Base-by-base conservation (phyloP, 1,284 basidiomycete species). In the Volvariella surrecta region DNA sequence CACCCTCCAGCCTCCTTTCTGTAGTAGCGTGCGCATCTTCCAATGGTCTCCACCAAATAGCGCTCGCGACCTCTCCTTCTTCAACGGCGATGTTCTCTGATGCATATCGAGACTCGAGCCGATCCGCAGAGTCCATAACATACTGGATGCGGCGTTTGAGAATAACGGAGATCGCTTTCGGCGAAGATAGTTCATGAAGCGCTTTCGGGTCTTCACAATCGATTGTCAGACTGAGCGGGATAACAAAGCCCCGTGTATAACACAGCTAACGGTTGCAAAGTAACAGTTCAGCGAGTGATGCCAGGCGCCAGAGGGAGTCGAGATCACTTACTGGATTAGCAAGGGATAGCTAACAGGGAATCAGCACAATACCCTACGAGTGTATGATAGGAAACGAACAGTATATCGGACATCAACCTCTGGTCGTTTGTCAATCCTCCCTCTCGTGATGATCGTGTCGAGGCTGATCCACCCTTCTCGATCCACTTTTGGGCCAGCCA, bases 281-380 rank as follows among this genome's bases (percentile, higher is more conserved):
- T 6, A 35, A 6, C 13, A 15, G 18, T 19, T 7, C 18, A 15
- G 15, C 9, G 9, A 31, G 15, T 15, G 9, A 15, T 16, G 13
- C 13, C n/a, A 28, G n/a, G n/a, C n/a, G n/a, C 30, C 9, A 31
- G 9, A 19, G 11, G 11, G 18, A 19, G 34, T 35, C 18, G 15
- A 6, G 24, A 28, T 28, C 6, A 28, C 34, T 15, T 19, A 35
- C 34, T 35, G 34, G 34, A 6, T 35, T 6, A 15, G 34, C 34
- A 15, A 35, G 34, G n/a, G 34, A 35, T 35, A 35, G n/a, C 34
- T 35, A 28, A 28, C 24, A 35, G 15, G 34, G 8, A 35, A 35
- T 19, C 34, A 35, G 34, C 24, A 11, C 24, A 6, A 11, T 6
- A 28, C n/a, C n/a, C n/a, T n/a, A n/a, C n/a, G n/a, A n/a, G n/a